phyloP scores from a whole-genome alignment of 495 filamentous ascomycete genomes.

The Pseudoneurospora amorphoporcata region DNA sequence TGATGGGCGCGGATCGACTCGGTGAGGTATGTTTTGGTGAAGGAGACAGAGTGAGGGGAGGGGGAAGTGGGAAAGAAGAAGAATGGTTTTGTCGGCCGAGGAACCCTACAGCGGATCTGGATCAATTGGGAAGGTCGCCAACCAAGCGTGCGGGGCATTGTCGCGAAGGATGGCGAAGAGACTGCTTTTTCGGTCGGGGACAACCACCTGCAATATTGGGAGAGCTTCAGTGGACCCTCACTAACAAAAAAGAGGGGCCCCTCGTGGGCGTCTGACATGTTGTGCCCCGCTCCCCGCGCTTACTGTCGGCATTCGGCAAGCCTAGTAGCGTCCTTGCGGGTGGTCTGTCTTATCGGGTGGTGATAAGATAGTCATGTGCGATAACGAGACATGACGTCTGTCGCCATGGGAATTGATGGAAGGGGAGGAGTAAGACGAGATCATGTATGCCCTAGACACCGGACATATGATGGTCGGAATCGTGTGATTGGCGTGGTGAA shows the following conservation, averaged over 20 bases:
- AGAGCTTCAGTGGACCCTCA: not conserved
- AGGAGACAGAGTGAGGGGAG: not conserved
- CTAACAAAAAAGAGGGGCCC: not conserved
- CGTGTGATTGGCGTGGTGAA: not conserved
- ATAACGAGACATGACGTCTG: not conserved
- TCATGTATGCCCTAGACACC: not conserved
- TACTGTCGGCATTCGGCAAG: not conserved
- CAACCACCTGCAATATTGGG: not conserved
- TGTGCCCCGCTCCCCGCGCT: not conserved
- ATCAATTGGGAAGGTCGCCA: conserved; percentile 22
- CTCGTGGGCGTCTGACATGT: not conserved
- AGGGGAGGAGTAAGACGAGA: not conserved
- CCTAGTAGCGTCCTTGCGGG: not conserved
- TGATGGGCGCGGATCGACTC: conserved; percentile 38
- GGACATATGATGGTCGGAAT: not conserved
- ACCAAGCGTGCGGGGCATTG: conserved; percentile 31
- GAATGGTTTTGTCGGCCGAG: not conserved
- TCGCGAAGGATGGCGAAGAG: not conserved
- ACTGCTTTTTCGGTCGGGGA: not conserved
- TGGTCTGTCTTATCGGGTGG: not conserved
- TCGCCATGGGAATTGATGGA: not conserved
- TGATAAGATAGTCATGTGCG: not conserved
- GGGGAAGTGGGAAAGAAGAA: not conserved
- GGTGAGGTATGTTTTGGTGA: conserved; percentile 31
- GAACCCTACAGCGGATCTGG: not conserved